Conservation (phyloP, 2,329 filamentous ascomycete genomes). For the Scedosporium minutisporum region DNA sequence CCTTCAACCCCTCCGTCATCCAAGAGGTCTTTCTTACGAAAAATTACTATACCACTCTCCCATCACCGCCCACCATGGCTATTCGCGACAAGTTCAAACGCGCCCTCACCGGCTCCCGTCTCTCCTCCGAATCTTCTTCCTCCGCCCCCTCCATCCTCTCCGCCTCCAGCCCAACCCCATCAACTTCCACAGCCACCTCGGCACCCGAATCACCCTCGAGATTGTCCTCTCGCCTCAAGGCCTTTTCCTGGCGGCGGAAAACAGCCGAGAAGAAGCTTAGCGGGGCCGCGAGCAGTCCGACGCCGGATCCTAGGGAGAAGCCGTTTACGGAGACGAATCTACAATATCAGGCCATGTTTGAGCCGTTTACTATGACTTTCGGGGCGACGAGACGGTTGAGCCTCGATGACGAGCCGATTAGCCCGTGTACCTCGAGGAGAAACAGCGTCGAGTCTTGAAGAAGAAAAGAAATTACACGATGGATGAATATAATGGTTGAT, state of each 20-base stretch:
- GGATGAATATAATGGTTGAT: no score
- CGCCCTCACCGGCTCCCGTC: slow-evolving; percentile 26
- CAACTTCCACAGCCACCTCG: slow-evolving; percentile 18
- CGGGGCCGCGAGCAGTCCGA: slow-evolving; percentile 8
- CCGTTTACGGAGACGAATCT: slow-evolving; percentile 35
- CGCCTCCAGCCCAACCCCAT: slow-evolving; percentile 15
- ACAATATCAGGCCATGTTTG: slow-evolving; percentile 36
- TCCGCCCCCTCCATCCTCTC: slow-evolving; percentile 19
- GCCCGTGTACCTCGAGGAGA: slow-evolving; percentile 9
- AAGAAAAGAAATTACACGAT: no score
- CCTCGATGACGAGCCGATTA: slow-evolving; percentile 7
- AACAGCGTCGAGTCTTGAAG: background rate
- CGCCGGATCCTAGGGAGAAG: slow-evolving; percentile 32
- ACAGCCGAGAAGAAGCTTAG: slow-evolving; percentile 7
- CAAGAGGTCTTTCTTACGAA: background rate
- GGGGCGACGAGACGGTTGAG: slow-evolving; percentile 21
- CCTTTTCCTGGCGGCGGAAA: slow-evolving; percentile 8
- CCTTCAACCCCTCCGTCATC: no score
- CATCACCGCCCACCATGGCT: slow-evolving; percentile 21
- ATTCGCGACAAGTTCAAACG: slow-evolving; percentile 33
- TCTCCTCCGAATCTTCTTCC: slow-evolving; percentile 17
- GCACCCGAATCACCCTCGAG: slow-evolving; percentile 20
- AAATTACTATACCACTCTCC: background rate
- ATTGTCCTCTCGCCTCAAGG: slow-evolving; percentile 21
- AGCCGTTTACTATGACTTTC: slow-evolving; percentile 35